Percentiles rank a stretch among this genome's conserved stretches.
phyloP scores from a whole-genome alignment of 208 protist genomes.

The Leptomonas seymouri region DNA sequence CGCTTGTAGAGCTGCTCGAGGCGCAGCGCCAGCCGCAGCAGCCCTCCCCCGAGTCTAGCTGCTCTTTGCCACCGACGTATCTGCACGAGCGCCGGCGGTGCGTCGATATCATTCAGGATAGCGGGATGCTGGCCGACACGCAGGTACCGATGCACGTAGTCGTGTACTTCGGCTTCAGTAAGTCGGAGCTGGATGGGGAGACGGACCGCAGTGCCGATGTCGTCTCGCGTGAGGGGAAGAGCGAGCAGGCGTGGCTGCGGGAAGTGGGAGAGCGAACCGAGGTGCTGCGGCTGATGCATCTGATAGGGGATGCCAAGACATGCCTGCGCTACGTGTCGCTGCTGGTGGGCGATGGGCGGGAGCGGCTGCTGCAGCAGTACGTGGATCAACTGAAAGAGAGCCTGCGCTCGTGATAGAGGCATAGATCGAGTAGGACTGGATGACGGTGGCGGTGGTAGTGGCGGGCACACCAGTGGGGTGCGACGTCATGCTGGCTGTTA shows the following conservation, averaged over 20 bases:
- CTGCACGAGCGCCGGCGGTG: constrained; percentile 67
- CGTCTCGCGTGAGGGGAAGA: constrained; percentile 12
- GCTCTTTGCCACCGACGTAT: constrained; percentile 45
- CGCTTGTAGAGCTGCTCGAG: constrained; percentile 61
- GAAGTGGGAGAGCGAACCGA: constrained; percentile 46
- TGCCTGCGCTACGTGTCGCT: constrained; percentile 73
- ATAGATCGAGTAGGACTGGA: not conserved
- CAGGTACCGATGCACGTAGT: constrained; percentile 70
- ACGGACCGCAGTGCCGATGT: constrained; percentile 21
- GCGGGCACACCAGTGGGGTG: too few species aligned
- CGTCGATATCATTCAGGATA: constrained; percentile 55
- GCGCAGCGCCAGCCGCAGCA: constrained; percentile 41
- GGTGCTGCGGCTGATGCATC: constrained; percentile 56
- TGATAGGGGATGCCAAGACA: constrained; percentile 82
- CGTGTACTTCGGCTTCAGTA: constrained; percentile 57
- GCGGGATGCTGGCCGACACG: constrained; percentile 78
- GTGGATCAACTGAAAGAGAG: constrained; percentile 64
- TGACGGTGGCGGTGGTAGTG: not conserved
- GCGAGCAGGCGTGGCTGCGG: constrained; percentile 8
- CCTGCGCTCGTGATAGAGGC: constrained; percentile 15
- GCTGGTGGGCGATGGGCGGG: constrained; percentile 59
- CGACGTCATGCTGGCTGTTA: too few species aligned
- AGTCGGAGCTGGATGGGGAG: constrained; percentile 52
- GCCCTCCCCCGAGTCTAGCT: constrained; percentile 32
- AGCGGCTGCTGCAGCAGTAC: constrained; percentile 67